Evolutionary conservation across 2,329 filamentous ascomycete genomes (phyloP).

Genomic region (Emmonsiellopsis sp.): DNA sequence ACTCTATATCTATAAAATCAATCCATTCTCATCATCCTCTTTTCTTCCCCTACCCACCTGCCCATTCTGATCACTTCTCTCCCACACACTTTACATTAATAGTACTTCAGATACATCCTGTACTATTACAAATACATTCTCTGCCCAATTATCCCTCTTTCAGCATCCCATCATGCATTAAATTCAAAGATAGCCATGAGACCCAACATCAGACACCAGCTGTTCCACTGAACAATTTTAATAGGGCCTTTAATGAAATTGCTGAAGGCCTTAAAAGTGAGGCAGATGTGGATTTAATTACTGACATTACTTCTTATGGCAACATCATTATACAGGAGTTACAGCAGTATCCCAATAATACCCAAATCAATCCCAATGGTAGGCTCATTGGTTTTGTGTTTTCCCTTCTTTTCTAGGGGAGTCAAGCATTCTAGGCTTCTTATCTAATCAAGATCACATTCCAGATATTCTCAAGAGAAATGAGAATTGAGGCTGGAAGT

Average conservation of each 20-base stretch:
- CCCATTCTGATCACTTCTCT: too few species aligned
- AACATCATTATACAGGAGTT: too few species aligned
- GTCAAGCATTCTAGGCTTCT: too few species aligned
- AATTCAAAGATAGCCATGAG: too few species aligned
- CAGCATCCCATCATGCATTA: neutral
- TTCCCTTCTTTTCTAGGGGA: too few species aligned
- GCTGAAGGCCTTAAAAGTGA: neutral
- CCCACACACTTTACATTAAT: neutral
- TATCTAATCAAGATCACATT: too few species aligned
- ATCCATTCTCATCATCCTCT: neutral
- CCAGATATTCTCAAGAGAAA: too few species aligned
- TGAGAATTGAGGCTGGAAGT: neutral
- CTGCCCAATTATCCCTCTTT: neutral
- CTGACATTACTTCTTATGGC: neutral
- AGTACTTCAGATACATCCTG: neutral
- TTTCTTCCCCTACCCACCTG: neutral
- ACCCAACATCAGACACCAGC: neutral
- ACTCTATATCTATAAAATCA: neutral
- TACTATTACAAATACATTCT: neutral
- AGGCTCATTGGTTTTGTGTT: too few species aligned
- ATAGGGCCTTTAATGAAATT: neutral
- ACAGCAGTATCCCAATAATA: too few species aligned
- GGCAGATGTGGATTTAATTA: neutral
- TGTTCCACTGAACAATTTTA: neutral
- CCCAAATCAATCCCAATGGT: too few species aligned